These are phyloP conservation scores for Torulaspora pretoriensis DNA, from an alignment of 1,139 yeast species.

Conservation along the genomic window DNA sequence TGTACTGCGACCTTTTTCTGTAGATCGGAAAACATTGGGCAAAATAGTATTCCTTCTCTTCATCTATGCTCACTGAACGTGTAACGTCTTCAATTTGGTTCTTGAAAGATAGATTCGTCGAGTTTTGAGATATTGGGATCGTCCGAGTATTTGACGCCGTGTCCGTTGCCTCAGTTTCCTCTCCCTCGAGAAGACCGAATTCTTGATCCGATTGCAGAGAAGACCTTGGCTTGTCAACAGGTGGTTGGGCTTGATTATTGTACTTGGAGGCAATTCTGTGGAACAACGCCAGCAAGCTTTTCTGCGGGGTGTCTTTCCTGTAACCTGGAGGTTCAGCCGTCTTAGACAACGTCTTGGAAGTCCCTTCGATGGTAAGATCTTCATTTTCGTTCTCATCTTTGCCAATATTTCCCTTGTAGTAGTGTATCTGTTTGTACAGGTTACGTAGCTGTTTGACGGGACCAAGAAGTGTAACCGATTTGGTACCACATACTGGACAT, in stretches of 20 bases:
- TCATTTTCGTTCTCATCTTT: background rate
- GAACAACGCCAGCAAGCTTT: constrained; percentile 27
- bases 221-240: background rate
- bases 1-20: constrained; percentile 60
- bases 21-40: constrained; percentile 81
- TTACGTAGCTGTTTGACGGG: constrained; percentile 51
- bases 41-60: constrained; percentile 56
- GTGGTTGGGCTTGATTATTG: constrained; percentile 5
- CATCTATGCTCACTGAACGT: constrained; percentile 21
- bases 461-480: constrained; percentile 40
- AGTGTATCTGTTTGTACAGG: constrained; percentile 40
- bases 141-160: constrained; percentile 29
- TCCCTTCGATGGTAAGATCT: background rate
- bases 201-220: background rate
- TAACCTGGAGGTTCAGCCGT: background rate
- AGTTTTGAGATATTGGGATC: constrained; percentile 20
- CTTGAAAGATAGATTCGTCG: constrained; percentile 14
- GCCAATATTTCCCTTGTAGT: constrained; percentile 9
- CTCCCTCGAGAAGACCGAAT: background rate
- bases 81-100: constrained; percentile 11
- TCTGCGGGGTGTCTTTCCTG: constrained; percentile 9
- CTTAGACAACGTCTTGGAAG: background rate
- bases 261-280: constrained; percentile 30
- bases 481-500: constrained; percentile 51
- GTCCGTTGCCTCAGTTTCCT: constrained; percentile 16